Percentiles rank a stretch among this genome's conserved stretches.
Conservation (phyloP, 2,329 filamentous ascomycete genomes). For the Epichloe bromicola region DNA sequence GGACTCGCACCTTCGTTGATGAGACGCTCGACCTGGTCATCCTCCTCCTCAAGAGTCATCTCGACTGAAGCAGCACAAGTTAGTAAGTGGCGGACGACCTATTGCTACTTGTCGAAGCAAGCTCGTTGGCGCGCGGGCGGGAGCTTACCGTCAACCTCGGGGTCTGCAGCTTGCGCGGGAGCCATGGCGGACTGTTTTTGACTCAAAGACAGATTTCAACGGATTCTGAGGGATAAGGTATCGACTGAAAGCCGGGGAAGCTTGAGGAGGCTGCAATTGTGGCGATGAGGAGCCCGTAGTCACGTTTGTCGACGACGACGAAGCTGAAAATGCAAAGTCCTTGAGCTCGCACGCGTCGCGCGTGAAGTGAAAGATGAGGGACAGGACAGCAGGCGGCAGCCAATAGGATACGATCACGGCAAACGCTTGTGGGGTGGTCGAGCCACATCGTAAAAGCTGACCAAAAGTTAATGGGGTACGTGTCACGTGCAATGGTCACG, state of each 20-base stretch:
- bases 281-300: background rate
- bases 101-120: background rate
- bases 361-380: conserved; percentile 17
- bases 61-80: conserved; percentile 17
- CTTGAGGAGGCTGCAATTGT: background rate
- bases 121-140: background rate
- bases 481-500: too few species aligned
- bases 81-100: background rate
- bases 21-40: conserved; percentile 66
- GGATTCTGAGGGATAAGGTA: too few species aligned
- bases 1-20: conserved; percentile 68
- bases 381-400: background rate
- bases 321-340: conserved; percentile 2
- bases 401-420: background rate
- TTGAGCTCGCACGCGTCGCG: conserved; percentile 21
- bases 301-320: conserved; percentile 17
- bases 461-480: too few species aligned
- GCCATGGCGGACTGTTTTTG: conserved; percentile 16
- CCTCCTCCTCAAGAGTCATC: conserved; percentile 50
- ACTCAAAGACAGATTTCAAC: background rate
- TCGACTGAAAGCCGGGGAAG: background rate
- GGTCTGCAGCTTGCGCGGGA: conserved; percentile 21
- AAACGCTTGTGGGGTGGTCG: conserved; percentile 9
- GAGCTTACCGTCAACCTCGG: conserved; percentile 24
- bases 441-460: too few species aligned